phyloP scores from a whole-genome alignment of 2,329 filamentous ascomycete genomes.

The Ceratocystis alfenasii region DNA sequence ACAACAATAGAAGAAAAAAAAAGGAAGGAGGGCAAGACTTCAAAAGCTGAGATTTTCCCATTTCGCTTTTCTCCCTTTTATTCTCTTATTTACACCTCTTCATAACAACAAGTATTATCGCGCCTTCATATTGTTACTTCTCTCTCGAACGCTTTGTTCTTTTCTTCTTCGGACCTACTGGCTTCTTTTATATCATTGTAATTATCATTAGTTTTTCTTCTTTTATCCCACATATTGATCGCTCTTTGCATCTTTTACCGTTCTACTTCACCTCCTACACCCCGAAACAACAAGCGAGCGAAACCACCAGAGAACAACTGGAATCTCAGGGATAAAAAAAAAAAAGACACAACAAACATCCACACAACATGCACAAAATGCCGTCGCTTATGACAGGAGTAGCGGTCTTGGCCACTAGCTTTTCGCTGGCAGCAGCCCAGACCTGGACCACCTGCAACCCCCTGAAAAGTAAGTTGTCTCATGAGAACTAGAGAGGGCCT shows the following conservation, averaged over 20 bases:
- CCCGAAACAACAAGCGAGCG: not conserved
- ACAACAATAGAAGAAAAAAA: not conserved
- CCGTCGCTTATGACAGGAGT: slow-evolving; percentile 12
- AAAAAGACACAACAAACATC: not conserved
- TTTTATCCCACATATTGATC: not conserved
- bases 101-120: not conserved
- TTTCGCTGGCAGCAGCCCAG: slow-evolving; percentile 29
- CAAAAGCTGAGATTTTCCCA: not conserved
- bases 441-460: slow-evolving; percentile 35
- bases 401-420: slow-evolving; percentile 25
- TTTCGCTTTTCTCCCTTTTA: not conserved
- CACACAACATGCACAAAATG: slow-evolving; percentile 3
- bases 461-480: slow-evolving; percentile 28
- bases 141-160: not conserved
- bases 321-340: not conserved
- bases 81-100: not conserved
- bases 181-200: not conserved
- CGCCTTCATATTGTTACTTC: not conserved
- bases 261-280: not conserved
- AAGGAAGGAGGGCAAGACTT: not conserved
- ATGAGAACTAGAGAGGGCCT: slow-evolving; percentile 2
- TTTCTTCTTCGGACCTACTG: not conserved
- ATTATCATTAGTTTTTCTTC: not conserved
- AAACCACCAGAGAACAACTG: not conserved
- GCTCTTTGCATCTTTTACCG: not conserved